Evolutionary conservation across 2,329 filamentous ascomycete species (phyloP).

Genomic region (Aspergillus costaricaensis): DNA sequence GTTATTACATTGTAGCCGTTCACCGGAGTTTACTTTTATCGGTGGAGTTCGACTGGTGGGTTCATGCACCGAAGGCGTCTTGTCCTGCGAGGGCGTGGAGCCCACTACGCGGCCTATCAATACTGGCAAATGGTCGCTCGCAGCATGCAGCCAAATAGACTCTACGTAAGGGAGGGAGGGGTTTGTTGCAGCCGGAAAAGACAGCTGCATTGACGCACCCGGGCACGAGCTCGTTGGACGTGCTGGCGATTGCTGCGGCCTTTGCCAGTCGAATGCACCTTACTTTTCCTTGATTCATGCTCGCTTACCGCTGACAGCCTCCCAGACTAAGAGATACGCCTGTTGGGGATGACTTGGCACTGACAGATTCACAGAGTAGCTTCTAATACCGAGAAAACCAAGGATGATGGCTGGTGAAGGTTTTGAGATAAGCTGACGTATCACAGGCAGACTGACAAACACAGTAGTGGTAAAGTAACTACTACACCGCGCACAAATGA

Average conservation of each 20-base stretch:
- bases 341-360: background rate
- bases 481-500: background rate
- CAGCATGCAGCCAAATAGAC: background rate
- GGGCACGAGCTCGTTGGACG: background rate
- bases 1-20: background rate
- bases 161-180: background rate
- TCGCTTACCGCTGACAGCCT: background rate
- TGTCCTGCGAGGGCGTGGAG: background rate
- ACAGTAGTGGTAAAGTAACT: background rate
- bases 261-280: background rate
- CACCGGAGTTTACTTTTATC: background rate
- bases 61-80: background rate
- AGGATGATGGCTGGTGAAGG: background rate
- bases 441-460: background rate
- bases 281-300: background rate
- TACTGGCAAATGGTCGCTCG: background rate
- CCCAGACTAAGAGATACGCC: background rate
- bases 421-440: background rate
- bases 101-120: slow-evolving; percentile 1
- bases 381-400: background rate
- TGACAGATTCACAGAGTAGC: background rate
- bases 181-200: background rate
- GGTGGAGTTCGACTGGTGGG: background rate
- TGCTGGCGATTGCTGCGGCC: background rate
- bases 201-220: background rate